These are phyloP conservation scores for Phytopythium ostracodes DNA, from an alignment of 352 stramenopile species.

Conservation along the genomic window DNA sequence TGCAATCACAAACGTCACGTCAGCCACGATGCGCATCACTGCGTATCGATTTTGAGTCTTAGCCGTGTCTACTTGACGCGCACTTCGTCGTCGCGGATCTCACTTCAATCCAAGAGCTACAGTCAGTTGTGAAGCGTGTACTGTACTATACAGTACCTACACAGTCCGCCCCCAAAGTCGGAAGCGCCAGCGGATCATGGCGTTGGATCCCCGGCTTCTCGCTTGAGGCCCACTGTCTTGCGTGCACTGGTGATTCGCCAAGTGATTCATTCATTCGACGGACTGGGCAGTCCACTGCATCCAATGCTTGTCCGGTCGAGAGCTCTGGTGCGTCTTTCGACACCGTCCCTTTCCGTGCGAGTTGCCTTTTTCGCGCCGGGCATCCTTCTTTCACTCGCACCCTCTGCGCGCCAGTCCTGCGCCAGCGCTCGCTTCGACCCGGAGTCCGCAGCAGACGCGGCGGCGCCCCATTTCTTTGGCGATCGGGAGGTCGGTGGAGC, in stretches of 20 bases:
- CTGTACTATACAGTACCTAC: too few relatives aligned
- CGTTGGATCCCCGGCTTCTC: background rate
- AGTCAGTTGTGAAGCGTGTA: too few relatives aligned
- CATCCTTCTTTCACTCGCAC: background rate
- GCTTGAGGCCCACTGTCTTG: background rate
- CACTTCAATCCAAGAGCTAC: too few relatives aligned
- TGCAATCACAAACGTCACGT: background rate
- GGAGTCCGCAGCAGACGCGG: too few relatives aligned
- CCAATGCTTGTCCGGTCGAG: too few relatives aligned
- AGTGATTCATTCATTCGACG: too few relatives aligned
- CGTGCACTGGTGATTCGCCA: too few relatives aligned
- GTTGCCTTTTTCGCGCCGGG: constrained; percentile 1
- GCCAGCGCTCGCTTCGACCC: background rate
- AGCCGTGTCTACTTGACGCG: background rate
- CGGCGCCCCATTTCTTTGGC: background rate
- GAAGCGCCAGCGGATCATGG: background rate
- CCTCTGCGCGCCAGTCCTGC: background rate
- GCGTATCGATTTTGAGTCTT: background rate
- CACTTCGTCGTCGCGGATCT: background rate
- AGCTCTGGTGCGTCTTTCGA: background rate
- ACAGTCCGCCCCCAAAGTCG: background rate
- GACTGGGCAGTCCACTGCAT: too few relatives aligned
- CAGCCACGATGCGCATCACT: background rate
- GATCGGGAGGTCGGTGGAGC: background rate
- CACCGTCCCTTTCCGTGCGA: background rate